Base-by-base conservation (phyloP, 2,329 filamentous ascomycete genomes). In the Nigrospora osmanthi region DNA sequence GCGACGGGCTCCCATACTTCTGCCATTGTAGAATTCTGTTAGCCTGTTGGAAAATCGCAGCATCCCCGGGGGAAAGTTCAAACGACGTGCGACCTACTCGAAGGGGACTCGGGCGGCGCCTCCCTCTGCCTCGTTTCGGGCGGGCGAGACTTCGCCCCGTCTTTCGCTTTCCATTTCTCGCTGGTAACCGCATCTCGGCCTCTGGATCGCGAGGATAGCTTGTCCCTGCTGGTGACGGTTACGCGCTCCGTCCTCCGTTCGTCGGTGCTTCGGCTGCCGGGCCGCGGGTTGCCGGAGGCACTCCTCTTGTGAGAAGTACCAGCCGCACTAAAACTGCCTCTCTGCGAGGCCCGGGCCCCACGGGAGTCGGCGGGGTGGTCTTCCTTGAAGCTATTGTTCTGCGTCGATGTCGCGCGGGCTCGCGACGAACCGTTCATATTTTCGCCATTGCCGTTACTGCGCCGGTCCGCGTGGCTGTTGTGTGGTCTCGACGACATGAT, bases 1-100 rank as follows among this genome's bases (percentile, higher is more conserved):
- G 82, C 91, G 59, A 88, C 78, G 1, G 93, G 91, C 45, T 81
- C 83, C 93, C 93, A 97, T 58, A 70, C 66, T 51, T 65, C 70
- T 42, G n/a, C 34, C 23, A 28, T 28, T 28, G 23, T 28, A 28
- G 23, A 7, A 28, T 28, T 2, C 9, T 10, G 23, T 28, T 72
- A 54, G 57, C 55, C 51, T 45, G 38, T 43, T 52, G 63, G 54
- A 63, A 57, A 48, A 48, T 39, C 13, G 33, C 19, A 37, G 15
- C 11, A 31, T 44, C 13, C n/a, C 39, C 19, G 38, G 33, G 33
- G 17, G 28, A 30, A 42, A 16, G 28, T 31, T 33, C 38, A 28
- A 32, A 41, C 35, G 23, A 28, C 23, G 23, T 7, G 23, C 34
- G 44, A 57, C 67, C 46, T 70, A 78, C 76, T 68, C 65, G 69